Base-by-base conservation (phyloP, 1,284 basidiomycete species). In the Caloboletus firmus region DNA sequence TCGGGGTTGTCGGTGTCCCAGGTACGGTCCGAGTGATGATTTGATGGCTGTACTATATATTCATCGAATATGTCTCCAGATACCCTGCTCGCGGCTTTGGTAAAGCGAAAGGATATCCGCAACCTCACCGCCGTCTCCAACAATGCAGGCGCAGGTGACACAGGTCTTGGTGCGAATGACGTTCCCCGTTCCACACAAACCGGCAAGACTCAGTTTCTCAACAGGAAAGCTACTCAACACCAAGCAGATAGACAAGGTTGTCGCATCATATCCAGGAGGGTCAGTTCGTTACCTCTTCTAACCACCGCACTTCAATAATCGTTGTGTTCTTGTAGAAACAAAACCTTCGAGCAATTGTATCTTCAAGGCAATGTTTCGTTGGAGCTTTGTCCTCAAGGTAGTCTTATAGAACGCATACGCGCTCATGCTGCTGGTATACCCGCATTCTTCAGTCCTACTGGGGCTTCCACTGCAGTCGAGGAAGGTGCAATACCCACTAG, bases 401-500 rank as follows among this genome's bases (percentile, higher is more conserved):
- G 93, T 12, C 84, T 99, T 30, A 89, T 91, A 18, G 96, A 97
- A 69, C 87, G 95, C 58, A 80, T 97, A 57, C 85, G 95, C 32
- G 90, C 95, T 5, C 93, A 93, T 55, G 95, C 91, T 4, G 92
- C 93, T 22, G 96, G 96, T 53, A 95, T 97, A 62, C 96, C 96
- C 7, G 95, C 93, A 11, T 95, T 99, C 78, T 99, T 82, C 75
- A 98, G 95, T 5, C 92, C 95, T 5, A 97, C 95, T 3, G 96
- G 95, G 42, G 91, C 90, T n/a, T 83, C 81, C 17, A 95, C 92
- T n/a, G 87, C 89, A 7, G 83, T 94, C 13, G 91, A 95, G 74
- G 79, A 79, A 56, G 89, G 88, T 17, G 70, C 77, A 4, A 93
- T 95, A 65, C 91, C 92, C 31, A 79, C 86, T 59, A 79, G 85